These are phyloP conservation scores for Pythium guiyangense DNA, from an alignment of 352 stramenopile species.

Conservation along the genomic window DNA sequence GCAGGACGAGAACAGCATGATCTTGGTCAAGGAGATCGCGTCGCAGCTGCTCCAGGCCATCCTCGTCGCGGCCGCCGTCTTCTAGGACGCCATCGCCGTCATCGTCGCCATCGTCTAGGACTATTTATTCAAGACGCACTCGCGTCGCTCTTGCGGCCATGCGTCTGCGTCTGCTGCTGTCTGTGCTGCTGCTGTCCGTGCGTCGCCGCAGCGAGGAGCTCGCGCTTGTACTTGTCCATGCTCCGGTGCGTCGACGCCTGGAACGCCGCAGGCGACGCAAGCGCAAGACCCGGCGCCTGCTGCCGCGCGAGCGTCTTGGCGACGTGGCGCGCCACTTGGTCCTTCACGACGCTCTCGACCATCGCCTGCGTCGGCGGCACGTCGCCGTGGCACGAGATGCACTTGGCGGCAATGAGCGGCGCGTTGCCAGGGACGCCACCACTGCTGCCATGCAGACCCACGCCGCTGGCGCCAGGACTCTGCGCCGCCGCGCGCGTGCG, in stretches of 20 bases:
- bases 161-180: constrained; percentile 44
- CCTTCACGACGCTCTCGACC: constrained; percentile 48
- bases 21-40: constrained; percentile 87
- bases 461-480: too few species aligned
- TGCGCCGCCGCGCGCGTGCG: too few species aligned
- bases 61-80: constrained; percentile 63
- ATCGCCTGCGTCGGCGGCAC: constrained; percentile 56
- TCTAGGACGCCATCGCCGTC: constrained; percentile 22
- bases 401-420: too few species aligned
- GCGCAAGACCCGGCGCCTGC: not conserved
- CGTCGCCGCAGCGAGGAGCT: constrained; percentile 39
- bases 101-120: too few species aligned
- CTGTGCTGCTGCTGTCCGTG: too few species aligned
- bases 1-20: constrained; percentile 89
- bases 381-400: constrained; percentile 67
- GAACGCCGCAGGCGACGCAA: constrained; percentile 23
- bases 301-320: constrained; percentile 31
- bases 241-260: constrained; percentile 54
- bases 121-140: constrained; percentile 12
- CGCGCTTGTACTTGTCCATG: constrained; percentile 68
- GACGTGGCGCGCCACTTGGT: constrained; percentile 63
- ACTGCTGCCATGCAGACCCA: too few species aligned
- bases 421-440: too few species aligned
- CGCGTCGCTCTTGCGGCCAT: constrained; percentile 4
- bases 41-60: constrained; percentile 83